A percentile compares a stretch with the other conserved stretches of the same genome.
Evolutionary conservation across 768 basidiomycete species (phyloP).

Genomic region (Heimioporus sp.): DNA sequence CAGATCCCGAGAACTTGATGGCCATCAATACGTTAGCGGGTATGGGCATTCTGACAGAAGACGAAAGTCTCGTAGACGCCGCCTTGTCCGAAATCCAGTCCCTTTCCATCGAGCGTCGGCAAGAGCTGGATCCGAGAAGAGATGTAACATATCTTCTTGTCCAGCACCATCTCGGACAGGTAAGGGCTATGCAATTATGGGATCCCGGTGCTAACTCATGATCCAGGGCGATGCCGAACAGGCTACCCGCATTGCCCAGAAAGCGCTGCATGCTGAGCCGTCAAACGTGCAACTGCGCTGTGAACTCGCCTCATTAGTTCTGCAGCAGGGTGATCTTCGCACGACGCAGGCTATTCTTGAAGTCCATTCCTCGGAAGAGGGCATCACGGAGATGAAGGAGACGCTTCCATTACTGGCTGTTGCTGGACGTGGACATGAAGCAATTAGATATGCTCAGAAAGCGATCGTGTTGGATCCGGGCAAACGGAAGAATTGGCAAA

Average conservation of each 20-base stretch:
- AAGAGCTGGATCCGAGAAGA: constrained; percentile 63
- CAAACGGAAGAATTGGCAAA: constrained; percentile 52
- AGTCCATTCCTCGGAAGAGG: constrained; percentile 27
- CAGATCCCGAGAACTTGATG: constrained; percentile 73
- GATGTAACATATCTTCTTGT: constrained; percentile 72
- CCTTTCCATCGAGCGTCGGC: constrained; percentile 63
- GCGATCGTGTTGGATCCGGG: constrained; percentile 57
- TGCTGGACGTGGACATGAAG: constrained; percentile 33
- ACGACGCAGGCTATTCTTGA: constrained; percentile 49
- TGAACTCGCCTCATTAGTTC: constrained; percentile 51
- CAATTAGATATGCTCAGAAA: constrained; percentile 53
- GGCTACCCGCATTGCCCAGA: constrained; percentile 55
- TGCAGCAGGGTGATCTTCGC: constrained; percentile 44
- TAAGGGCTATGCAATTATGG: constrained; percentile 27
- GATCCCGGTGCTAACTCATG: neutral
- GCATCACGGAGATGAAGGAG: constrained; percentile 36
- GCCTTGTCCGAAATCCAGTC: constrained; percentile 78
- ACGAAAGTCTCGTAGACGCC: constrained; percentile 80
- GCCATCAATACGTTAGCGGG: constrained; percentile 84
- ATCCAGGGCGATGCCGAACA: constrained; percentile 46
- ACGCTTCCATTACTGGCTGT: constrained; percentile 53
- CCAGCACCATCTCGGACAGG: constrained; percentile 73
- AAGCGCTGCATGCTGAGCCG: constrained; percentile 57
- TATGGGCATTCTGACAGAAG: constrained; percentile 83
- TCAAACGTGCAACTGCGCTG: constrained; percentile 46